phyloP scores from a whole-genome alignment of 345 rosid genomes.

The Triadica sebifera region DNA sequence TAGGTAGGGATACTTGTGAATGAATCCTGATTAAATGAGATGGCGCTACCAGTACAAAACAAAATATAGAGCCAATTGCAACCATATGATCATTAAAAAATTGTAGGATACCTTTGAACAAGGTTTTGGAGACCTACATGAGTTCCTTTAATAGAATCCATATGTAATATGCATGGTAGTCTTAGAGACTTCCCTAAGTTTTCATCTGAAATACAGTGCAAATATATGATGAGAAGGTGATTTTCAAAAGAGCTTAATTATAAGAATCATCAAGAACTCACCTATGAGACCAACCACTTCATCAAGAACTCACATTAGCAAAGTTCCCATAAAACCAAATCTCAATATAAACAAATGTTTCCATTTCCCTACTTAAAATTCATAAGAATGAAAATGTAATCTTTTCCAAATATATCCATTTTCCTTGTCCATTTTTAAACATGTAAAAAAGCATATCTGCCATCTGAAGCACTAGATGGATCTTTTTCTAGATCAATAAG shows the following conservation, averaged over 20 bases:
- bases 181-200: slow-evolving; percentile 44
- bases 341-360: slow-evolving; percentile 1
- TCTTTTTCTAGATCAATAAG: slow-evolving; percentile 97
- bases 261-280: slow-evolving; percentile 31
- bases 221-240: slow-evolving; percentile 11
- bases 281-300: slow-evolving; percentile 69
- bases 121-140: slow-evolving; percentile 93
- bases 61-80: neutral
- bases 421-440: slow-evolving; percentile 97
- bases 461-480: slow-evolving; percentile 91
- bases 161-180: slow-evolving; percentile 88
- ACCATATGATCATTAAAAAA: neutral
- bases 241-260: neutral
- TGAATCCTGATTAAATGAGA: no score
- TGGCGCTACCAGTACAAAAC: neutral
- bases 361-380: slow-evolving; percentile 67
- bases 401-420: slow-evolving; percentile 84
- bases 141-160: slow-evolving; percentile 98
- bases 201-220: slow-evolving; percentile 48
- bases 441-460: slow-evolving; percentile 91
- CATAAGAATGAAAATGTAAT: slow-evolving; percentile 87
- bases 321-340: neutral
- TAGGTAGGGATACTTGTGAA: no score
- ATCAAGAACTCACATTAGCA: slow-evolving; percentile 44
- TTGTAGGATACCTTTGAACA: slow-evolving; percentile 66